Evolutionary conservation across 495 filamentous ascomycete genomes (phyloP).

Genomic region (Aspergillus mulundensis): DNA sequence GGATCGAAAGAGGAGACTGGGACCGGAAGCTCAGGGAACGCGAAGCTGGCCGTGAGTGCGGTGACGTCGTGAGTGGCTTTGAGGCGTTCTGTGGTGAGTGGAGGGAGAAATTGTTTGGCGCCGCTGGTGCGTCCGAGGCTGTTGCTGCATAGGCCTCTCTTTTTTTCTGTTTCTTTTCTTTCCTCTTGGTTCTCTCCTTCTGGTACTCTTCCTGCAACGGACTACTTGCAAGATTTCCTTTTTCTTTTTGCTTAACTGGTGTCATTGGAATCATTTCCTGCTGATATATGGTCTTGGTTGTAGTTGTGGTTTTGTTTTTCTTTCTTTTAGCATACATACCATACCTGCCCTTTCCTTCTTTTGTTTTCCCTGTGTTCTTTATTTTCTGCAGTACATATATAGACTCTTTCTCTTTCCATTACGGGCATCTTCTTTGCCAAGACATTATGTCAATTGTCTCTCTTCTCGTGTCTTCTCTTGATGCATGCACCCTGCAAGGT

Average conservation of each 20-base stretch:
- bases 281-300: neutral
- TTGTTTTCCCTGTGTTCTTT: neutral
- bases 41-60: conserved; percentile 74
- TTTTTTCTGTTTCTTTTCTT: neutral
- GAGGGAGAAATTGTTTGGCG: conserved; percentile 52
- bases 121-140: conserved; percentile 29
- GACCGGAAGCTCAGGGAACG: conserved; percentile 65
- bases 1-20: conserved; percentile 79
- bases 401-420: neutral
- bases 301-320: neutral
- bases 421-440: neutral
- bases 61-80: conserved; percentile 86
- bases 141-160: conserved; percentile 27
- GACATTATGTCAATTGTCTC: neutral
- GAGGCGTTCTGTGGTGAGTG: conserved; percentile 74
- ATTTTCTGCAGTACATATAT: neutral
- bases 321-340: neutral
- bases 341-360: neutral
- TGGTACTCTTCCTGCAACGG: neutral
- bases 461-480: neutral
- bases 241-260: neutral
- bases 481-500: too few relatives aligned
- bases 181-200: neutral
- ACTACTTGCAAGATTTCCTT: neutral
- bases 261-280: too few relatives aligned